Conservation (phyloP, 345 rosid genomes). For the Rhodamnia argentea region DNA sequence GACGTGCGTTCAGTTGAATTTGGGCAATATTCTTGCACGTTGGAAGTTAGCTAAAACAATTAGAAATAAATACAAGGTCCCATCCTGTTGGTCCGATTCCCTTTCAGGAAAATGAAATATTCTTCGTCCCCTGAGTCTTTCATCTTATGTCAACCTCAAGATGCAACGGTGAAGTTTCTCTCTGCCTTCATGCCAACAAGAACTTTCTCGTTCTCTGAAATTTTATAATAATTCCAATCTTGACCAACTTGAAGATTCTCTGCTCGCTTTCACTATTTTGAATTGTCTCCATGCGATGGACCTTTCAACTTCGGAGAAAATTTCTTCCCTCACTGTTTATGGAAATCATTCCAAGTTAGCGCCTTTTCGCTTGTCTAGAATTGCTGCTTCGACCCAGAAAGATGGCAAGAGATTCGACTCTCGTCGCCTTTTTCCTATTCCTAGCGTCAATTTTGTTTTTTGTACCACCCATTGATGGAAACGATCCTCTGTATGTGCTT, state of each 20-base stretch:
- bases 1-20: background rate
- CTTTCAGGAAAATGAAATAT: background rate
- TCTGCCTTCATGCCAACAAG: background rate
- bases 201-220: background rate
- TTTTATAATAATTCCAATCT: background rate
- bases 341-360: background rate
- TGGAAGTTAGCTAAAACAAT: background rate
- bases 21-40: background rate
- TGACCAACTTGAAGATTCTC: background rate
- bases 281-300: background rate
- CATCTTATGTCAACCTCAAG: background rate
- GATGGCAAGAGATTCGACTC: background rate
- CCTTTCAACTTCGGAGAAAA: background rate
- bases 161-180: background rate
- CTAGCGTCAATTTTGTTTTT: background rate
- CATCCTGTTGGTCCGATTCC: background rate
- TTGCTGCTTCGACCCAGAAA: background rate
- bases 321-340: background rate
- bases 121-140: background rate
- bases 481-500: background rate
- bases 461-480: background rate
- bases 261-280: fast-evolving
- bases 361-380: background rate
- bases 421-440: background rate
- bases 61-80: too few relatives aligned